Evolutionary conservation across 2,329 filamentous ascomycete species (phyloP).

Genomic region (Exophiala sp.): DNA sequence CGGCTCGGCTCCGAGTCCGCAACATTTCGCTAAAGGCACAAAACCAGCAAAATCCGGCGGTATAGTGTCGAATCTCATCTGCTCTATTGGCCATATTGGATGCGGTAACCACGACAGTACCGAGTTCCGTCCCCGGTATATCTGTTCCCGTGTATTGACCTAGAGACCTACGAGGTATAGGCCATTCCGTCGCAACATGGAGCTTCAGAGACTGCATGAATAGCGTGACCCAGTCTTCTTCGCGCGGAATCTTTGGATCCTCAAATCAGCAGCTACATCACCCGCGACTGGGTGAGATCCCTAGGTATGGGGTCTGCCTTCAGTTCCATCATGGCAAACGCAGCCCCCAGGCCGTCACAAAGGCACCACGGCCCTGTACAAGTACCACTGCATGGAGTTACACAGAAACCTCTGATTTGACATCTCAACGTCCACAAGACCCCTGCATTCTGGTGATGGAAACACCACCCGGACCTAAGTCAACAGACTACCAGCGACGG

Average conservation of each 20-base stretch:
- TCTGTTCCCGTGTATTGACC: too few species aligned
- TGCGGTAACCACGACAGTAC: too few species aligned
- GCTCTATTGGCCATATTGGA: too few species aligned
- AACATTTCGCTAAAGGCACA: too few species aligned
- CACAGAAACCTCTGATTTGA: not conserved
- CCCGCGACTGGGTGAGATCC: too few species aligned
- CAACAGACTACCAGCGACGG: not conserved
- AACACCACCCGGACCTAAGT: not conserved
- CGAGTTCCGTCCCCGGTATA: too few species aligned
- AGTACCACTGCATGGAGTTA: not conserved
- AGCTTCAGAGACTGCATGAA: not conserved
- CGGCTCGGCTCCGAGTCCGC: too few species aligned
- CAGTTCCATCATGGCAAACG: not conserved
- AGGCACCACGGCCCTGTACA: not conserved
- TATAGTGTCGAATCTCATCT: too few species aligned
- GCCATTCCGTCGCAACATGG: not conserved
- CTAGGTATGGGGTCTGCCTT: too few species aligned
- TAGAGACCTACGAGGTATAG: not conserved
- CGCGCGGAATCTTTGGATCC: not conserved
- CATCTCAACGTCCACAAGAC: not conserved
- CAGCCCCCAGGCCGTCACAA: not conserved
- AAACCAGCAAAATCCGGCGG: too few species aligned
- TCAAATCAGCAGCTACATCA: not conserved
- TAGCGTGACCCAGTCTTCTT: constrained; percentile 5
- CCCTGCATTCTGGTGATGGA: not conserved